These are phyloP conservation scores for Xylaria sp. DNA, from an alignment of 2,329 filamentous ascomycete species.

Conservation along the genomic window DNA sequence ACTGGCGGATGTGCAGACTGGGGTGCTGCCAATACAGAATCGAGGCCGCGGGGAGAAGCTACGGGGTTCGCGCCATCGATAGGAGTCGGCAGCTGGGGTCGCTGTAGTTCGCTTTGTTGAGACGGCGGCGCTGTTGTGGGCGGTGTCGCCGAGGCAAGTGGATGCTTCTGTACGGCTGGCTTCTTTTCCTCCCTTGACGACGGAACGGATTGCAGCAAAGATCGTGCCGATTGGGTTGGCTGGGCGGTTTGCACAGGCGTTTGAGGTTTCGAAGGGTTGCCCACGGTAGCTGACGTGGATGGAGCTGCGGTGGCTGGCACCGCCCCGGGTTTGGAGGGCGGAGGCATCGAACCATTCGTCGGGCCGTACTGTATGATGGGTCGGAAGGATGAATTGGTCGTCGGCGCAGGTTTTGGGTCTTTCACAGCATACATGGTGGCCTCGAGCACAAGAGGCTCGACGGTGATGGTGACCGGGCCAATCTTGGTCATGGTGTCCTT, in stretches of 20 bases:
- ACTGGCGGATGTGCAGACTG: constrained; percentile 36
- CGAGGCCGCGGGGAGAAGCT: constrained; percentile 38
- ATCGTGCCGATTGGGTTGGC: neutral
- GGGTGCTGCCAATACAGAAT: constrained; percentile 43
- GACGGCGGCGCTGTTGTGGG: constrained; percentile 18
- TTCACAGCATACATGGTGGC: constrained; percentile 76
- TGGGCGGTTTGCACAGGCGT: constrained; percentile 9
- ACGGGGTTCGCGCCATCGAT: constrained; percentile 30
- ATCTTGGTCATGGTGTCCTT: constrained; percentile 76
- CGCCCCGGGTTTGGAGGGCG: constrained; percentile 49
- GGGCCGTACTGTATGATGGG: constrained; percentile 71
- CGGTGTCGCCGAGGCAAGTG: constrained; percentile 33
- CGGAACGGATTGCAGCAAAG: constrained; percentile 4
- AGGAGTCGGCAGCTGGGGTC: constrained; percentile 26
- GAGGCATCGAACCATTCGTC: constrained; percentile 66
- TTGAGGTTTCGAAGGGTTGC: constrained; percentile 8
- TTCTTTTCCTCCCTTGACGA: constrained; percentile 10
- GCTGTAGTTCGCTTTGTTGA: constrained; percentile 30
- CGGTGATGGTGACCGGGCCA: constrained; percentile 74
- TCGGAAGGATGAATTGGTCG: constrained; percentile 48
- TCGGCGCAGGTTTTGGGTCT: constrained; percentile 59
- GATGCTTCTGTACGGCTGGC: constrained; percentile 15
- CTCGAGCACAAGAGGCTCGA: constrained; percentile 82
- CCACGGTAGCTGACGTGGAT: constrained; percentile 8
- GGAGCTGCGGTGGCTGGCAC: constrained; percentile 36